Evolutionary conservation across 495 filamentous ascomycete species (phyloP).

Genomic region (Rhypophila decipiens): DNA sequence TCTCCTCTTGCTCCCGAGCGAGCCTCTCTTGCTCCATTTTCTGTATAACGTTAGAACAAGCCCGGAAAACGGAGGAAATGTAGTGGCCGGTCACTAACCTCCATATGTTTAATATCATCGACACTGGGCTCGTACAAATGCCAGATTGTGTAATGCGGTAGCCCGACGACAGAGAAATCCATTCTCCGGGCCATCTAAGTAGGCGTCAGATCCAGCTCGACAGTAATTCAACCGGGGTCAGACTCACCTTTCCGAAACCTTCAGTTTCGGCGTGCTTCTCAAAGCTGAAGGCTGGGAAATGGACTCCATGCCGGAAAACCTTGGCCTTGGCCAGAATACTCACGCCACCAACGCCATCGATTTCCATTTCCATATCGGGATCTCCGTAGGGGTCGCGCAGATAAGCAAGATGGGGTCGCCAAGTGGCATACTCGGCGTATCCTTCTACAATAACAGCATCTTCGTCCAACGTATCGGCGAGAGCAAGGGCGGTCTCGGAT

Average conservation of each 20-base stretch:
- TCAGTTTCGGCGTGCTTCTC: slow-evolving; percentile 99
- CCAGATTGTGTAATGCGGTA: slow-evolving; percentile 99
- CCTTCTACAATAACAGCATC: slow-evolving; percentile 99
- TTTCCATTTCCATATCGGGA: slow-evolving; percentile 99
- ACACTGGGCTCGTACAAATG: slow-evolving; percentile 98
- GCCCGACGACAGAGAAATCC: slow-evolving; percentile 90
- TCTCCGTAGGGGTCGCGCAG: slow-evolving; percentile 96
- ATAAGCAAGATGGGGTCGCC: slow-evolving; percentile 96
- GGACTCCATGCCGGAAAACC: slow-evolving; percentile 89
- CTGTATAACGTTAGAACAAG: slow-evolving; percentile 28
- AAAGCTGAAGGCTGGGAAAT: slow-evolving; percentile 98
- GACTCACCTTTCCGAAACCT: slow-evolving; percentile 89
- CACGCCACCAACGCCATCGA: slow-evolving; percentile 95
- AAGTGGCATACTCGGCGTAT: slow-evolving; percentile 98
- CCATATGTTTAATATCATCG: slow-evolving; percentile 97
- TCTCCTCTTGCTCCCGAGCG: slow-evolving; percentile 65
- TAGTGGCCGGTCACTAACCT: slow-evolving; percentile 37
- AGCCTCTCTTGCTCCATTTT: slow-evolving; percentile 82
- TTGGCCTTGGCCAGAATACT: slow-evolving; percentile 94
- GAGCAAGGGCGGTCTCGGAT: slow-evolving; percentile 88
- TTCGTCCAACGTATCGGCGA: slow-evolving; percentile 93
- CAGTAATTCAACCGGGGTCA: not conserved
- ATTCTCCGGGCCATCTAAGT: slow-evolving; percentile 93
- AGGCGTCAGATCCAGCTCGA: slow-evolving; percentile 27
- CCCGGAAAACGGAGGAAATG: not conserved